Evolutionary conservation across 768 basidiomycete genomes (phyloP).

Genomic region (Pholiota molesta): DNA sequence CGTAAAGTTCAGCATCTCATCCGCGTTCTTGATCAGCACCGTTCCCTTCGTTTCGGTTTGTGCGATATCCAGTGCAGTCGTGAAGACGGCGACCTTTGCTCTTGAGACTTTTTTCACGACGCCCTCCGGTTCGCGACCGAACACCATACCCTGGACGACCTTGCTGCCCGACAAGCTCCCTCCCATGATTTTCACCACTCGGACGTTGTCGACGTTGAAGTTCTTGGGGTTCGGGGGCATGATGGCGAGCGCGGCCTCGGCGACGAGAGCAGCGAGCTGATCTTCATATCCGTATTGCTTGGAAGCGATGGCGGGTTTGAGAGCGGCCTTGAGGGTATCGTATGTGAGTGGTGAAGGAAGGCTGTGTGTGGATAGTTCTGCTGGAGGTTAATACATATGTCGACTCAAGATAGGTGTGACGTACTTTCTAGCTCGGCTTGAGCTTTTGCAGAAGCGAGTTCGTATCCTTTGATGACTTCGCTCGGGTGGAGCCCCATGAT

Average conservation of each 20-base stretch:
- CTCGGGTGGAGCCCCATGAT: slow-evolving; percentile 97
- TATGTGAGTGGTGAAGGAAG: slow-evolving; percentile 75
- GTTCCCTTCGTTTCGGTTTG: slow-evolving; percentile 99
- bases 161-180: slow-evolving; percentile 82
- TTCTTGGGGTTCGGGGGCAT: slow-evolving; percentile 89
- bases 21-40: slow-evolving; percentile 91
- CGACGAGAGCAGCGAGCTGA: slow-evolving; percentile 76
- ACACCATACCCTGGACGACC: slow-evolving; percentile 98
- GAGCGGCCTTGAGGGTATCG: slow-evolving; percentile 69
- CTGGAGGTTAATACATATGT: slow-evolving; percentile 11
- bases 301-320: slow-evolving; percentile 92
- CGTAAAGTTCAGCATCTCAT: slow-evolving; percentile 98
- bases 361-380: slow-evolving; percentile 71
- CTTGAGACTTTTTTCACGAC: slow-evolving; percentile 79
- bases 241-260: slow-evolving; percentile 89
- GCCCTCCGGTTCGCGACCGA: slow-evolving; percentile 94
- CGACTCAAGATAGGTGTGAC: slow-evolving; percentile 33
- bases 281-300: slow-evolving; percentile 98
- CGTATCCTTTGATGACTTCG: slow-evolving; percentile 94
- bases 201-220: slow-evolving; percentile 98
- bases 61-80: slow-evolving; percentile 87
- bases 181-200: slow-evolving; percentile 99
- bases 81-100: slow-evolving; percentile 96
- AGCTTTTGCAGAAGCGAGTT: slow-evolving; percentile 84
- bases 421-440: slow-evolving; percentile 88